Percentiles rank a stretch among this genome's conserved stretches.
Evolutionary conservation across 2,329 filamentous ascomycete genomes (phyloP).

Genomic region (Fonsecaea erecta): DNA sequence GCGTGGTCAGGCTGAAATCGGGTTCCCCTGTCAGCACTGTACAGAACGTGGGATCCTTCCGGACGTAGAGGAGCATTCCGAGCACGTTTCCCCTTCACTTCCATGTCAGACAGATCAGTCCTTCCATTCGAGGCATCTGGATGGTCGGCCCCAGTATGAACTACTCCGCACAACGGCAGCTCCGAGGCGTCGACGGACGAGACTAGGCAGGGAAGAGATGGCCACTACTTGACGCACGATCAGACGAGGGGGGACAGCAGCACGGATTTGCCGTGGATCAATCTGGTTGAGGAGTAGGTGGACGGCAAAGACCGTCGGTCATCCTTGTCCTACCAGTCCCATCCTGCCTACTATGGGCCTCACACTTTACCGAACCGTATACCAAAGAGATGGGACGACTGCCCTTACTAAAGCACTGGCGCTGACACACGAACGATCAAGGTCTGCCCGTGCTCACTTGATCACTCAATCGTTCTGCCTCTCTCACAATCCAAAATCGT

Average conservation of each 20-base stretch:
- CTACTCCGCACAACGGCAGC: neutral
- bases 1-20: neutral
- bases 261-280: neutral
- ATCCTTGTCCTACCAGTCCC: too few relatives aligned
- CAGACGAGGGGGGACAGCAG: neutral
- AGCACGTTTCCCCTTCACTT: neutral
- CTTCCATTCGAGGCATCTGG: neutral
- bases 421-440: neutral
- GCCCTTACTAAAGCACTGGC: neutral
- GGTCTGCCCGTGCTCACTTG: conserved; percentile 1
- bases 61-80: neutral
- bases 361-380: neutral
- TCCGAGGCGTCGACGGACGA: neutral
- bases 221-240: neutral
- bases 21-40: conserved; percentile 10
- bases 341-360: neutral
- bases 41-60: conserved; percentile 7
- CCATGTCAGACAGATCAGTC: conserved; percentile 1
- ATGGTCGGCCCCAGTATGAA: neutral
- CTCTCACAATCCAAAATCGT: neutral
- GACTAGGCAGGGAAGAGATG: neutral
- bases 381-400: neutral
- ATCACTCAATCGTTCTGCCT: neutral
- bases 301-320: too few relatives aligned
- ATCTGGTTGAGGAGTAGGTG: too few relatives aligned